phyloP scores from a whole-genome alignment of 352 stramenopile genomes.

The Globisporangium canariense region DNA sequence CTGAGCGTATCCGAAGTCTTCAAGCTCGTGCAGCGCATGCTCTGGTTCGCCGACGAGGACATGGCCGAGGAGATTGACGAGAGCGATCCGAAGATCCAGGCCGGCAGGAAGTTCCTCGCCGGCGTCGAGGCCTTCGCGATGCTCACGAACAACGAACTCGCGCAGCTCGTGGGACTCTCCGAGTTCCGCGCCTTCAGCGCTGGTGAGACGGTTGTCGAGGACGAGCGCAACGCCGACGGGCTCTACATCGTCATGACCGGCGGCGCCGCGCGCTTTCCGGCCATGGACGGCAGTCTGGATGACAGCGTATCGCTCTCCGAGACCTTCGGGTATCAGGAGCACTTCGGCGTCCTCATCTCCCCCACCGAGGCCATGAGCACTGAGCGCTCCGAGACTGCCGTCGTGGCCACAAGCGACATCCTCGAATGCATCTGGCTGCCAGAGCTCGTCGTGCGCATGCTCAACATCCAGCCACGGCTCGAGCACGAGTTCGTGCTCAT shows the following conservation, averaged over 20 bases:
- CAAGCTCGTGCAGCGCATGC: slow-evolving; percentile 33
- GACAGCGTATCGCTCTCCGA: slow-evolving; percentile 22
- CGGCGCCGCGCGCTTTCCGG: slow-evolving; percentile 26
- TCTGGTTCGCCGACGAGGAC: slow-evolving; percentile 48
- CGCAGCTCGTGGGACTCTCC: slow-evolving; percentile 42
- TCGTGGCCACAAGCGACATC: slow-evolving; percentile 31
- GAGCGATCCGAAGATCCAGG: slow-evolving; percentile 44
- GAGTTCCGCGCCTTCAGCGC: slow-evolving; percentile 36
- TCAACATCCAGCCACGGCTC: slow-evolving; percentile 58
- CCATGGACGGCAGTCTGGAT: slow-evolving; percentile 17
- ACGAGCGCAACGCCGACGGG: slow-evolving; percentile 48
- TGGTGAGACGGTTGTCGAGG: slow-evolving; percentile 38
- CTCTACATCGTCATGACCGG: slow-evolving; percentile 54
- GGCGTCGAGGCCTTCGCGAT: slow-evolving; percentile 55
- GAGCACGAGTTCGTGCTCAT: slow-evolving; percentile 57
- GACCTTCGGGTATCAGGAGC: slow-evolving; percentile 50
- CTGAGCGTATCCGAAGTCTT: slow-evolving; percentile 26
- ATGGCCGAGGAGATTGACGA: slow-evolving; percentile 53
- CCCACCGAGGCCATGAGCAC: slow-evolving; percentile 27
- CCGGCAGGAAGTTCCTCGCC: slow-evolving; percentile 50
- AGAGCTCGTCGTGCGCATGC: slow-evolving; percentile 47
- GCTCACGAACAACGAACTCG: slow-evolving; percentile 53
- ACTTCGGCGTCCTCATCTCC: slow-evolving; percentile 48
- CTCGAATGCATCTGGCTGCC: slow-evolving; percentile 59
- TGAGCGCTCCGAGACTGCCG: slow-evolving; percentile 26